Base-by-base conservation (phyloP, 495 filamentous ascomycete genomes). In the Zalerion maritima region DNA sequence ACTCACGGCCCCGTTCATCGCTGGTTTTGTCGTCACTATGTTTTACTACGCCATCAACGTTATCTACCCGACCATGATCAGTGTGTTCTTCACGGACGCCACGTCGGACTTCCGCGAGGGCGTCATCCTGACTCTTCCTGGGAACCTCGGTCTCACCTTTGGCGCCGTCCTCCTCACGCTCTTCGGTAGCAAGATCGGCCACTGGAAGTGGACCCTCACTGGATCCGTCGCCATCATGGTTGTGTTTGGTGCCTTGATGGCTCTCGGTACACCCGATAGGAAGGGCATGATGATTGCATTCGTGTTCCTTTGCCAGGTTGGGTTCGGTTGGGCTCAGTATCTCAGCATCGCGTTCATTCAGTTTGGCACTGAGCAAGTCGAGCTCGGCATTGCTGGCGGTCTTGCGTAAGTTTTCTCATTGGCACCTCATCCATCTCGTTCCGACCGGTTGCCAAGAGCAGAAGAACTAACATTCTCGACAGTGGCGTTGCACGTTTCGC, bases 231-330 rank as follows among this genome's bases (percentile, higher is more conserved):
- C 41, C 6, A 41, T 47, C n/a, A 47, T 52, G 48, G 41, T 45
- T 6, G 20, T 53, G 6, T 53, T 52, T 34, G 48, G 49, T 26
- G 37, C 33, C 2, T 35, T 54, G 1, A 31, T 54, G 24, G 50
- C 38, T 4, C 34, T 55, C 6, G 49, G 38, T 7, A 47, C 36
- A 9, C 43, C 43, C 4, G 24, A 23, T 11, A 46, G 44, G 30
- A 52, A 48, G 22, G 37, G 36, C 3, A 34, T 47, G 30, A 51
- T 55, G 40, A 52, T 52, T 28, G 46, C 47, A 12, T 52, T 55
- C 26, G 38, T 51, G n/a, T 50, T 54, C 25, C 32, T 54, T 13
- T 31, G 22, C 9, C 35, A 49, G 28, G 35, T 34, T 9, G 49
- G 33, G 4, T 54, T 41, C 29, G 49, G 49, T 2, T 48, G 45